Evolutionary conservation across 371 early-diverging fungal species (phyloP), one percentile per base, ranked within the genome.

Genomic region (Syncephalis plumigaleata): DNA sequence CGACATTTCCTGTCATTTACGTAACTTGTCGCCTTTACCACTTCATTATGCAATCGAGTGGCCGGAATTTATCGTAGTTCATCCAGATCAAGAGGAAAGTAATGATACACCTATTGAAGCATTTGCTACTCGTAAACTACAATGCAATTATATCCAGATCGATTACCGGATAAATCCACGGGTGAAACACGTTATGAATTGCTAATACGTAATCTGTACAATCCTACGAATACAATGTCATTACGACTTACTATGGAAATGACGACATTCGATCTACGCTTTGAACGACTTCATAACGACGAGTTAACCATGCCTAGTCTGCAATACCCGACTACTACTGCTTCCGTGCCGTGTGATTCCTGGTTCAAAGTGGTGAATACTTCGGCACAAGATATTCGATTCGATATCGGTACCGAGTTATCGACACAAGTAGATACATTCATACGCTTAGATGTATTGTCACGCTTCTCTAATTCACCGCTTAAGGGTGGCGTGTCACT

Each of bases 301-400:
- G 74, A 68, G 26, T 55, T 90, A 38, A 61, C 77, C n/a, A 47
- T 90, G 16, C 91, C 89, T 1, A 58, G 74, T 2, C 57, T 90
- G 11, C 59, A 60, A 22, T 76, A 85, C 56, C 90, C 87, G 3
- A 55, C 68, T 21, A 61, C 72, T 0, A 38, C 61, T n/a, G 56
- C 61, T 2, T 68, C 68, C 13, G 57, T 71, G 1, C 68, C 81
- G 0, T 81, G 83, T 49, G 89, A 88, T 56, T 67, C 71, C 15
- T 90, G 88, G 88, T 90, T 88, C 57, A 66, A 76, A 8, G 76
- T 90, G 37, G 58, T 65, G 21, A 90, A 87, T 55, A 70, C 72
- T 37, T 70, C 79, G 1, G 77, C 77, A 23, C 73, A 81, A 9
- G 91, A 90, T 44, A 67, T 77, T 27, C 70, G 78, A 13, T 86